Evolutionary conservation across 176 grass and related monocot species (phyloP).

Genomic region (Rhynchospora tenuis): DNA sequence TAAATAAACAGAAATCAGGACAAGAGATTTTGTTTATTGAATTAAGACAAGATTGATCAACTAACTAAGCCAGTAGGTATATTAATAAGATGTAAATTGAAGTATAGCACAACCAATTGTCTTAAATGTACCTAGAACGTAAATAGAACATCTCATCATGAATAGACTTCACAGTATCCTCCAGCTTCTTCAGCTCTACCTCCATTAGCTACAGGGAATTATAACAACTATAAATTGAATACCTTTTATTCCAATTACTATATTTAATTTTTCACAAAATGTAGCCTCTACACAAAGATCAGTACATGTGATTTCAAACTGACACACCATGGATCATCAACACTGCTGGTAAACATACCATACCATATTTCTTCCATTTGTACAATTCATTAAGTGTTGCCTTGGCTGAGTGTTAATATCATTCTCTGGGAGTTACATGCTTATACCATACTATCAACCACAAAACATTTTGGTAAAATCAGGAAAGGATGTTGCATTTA

Average conservation of each 20-base stretch:
- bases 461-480: neutral
- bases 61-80: neutral
- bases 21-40: neutral
- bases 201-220: constrained; percentile 63
- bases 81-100: neutral
- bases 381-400: neutral
- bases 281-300: neutral
- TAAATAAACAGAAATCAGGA: neutral
- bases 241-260: neutral
- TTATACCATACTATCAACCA: neutral
- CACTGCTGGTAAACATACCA: neutral
- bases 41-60: neutral
- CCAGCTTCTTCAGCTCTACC: constrained; percentile 79
- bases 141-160: constrained; percentile 96
- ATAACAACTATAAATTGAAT: neutral
- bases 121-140: constrained; percentile 57
- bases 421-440: neutral
- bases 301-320: neutral
- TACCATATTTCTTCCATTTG: neutral
- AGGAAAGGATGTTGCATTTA: constrained; percentile 20
- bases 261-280: neutral
- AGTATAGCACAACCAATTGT: neutral
- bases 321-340: neutral
- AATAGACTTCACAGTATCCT: constrained; percentile 64
- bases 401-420: neutral